Conservation (phyloP, 2,329 filamentous ascomycete genomes). For the Aspergillus carbonarius region DNA sequence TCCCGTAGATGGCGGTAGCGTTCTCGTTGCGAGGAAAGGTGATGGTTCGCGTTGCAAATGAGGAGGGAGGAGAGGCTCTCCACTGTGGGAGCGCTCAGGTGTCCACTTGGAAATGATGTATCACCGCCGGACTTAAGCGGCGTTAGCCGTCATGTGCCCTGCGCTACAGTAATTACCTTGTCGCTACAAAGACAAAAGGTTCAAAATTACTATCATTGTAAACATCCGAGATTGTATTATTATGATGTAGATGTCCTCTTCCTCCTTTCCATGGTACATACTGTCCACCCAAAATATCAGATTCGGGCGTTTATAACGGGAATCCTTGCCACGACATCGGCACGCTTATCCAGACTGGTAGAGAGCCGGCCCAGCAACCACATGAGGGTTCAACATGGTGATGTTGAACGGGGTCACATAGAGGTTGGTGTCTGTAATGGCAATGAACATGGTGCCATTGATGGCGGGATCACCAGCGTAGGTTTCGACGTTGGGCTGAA, state of each 20-base stretch:
- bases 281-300: too few species aligned
- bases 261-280: too few species aligned
- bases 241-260: too few species aligned
- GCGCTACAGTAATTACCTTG: neutral
- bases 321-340: too few species aligned
- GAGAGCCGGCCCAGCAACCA: constrained; percentile 67
- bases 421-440: constrained; percentile 67
- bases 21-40: neutral
- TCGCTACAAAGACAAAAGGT: neutral
- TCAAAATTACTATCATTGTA: neutral
- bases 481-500: constrained; percentile 69
- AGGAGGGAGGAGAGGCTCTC: neutral
- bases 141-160: constrained; percentile 8
- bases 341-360: constrained; percentile 70
- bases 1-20: neutral
- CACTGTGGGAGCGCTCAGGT: neutral
- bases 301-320: too few species aligned
- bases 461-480: constrained; percentile 67
- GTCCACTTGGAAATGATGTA: constrained; percentile 6
- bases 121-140: constrained; percentile 20
- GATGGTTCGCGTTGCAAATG: constrained; percentile 4
- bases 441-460: constrained; percentile 79
- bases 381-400: constrained; percentile 70
- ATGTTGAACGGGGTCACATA: constrained; percentile 76
- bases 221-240: too few species aligned